Conservation (phyloP, 2,329 filamentous ascomycete species). For the Colletotrichum plurivorum region DNA sequence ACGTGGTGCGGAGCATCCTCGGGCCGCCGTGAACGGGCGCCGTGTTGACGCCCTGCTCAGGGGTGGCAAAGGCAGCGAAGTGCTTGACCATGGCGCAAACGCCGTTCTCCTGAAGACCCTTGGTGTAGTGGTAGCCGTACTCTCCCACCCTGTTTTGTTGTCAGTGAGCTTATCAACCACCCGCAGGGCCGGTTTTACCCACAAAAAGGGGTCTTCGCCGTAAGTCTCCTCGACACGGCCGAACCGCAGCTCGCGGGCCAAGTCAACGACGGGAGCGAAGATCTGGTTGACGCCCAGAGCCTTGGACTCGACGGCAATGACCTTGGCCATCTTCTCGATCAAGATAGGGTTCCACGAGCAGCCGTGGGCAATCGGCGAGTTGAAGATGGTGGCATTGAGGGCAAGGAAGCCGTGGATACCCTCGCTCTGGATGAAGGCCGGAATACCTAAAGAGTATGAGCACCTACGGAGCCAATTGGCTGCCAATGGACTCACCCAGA, state of each 20-base stretch:
- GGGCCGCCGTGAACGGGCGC: slow-evolving; percentile 69
- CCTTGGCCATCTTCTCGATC: slow-evolving; percentile 75
- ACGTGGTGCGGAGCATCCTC: slow-evolving; percentile 68
- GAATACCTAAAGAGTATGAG: slow-evolving; percentile 76
- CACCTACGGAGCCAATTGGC: background rate
- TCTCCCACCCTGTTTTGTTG: slow-evolving; percentile 66
- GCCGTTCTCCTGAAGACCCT: slow-evolving; percentile 73
- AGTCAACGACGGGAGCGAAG: slow-evolving; percentile 79
- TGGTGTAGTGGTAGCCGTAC: slow-evolving; percentile 71
- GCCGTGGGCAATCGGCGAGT: slow-evolving; percentile 80
- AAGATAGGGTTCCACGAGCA: slow-evolving; percentile 79
- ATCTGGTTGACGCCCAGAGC: slow-evolving; percentile 81
- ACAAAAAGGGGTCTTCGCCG: slow-evolving; percentile 77
- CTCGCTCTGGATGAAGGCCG: slow-evolving; percentile 81
- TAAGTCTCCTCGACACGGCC: slow-evolving; percentile 83
- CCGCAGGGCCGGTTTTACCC: slow-evolving; percentile 33
- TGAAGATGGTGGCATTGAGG: slow-evolving; percentile 83
- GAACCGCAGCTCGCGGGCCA: slow-evolving; percentile 79
- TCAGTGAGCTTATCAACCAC: background rate
- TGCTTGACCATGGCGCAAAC: slow-evolving; percentile 84
- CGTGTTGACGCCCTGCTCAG: slow-evolving; percentile 81
- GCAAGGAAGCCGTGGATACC: slow-evolving; percentile 81
- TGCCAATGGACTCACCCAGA: slow-evolving; percentile 45
- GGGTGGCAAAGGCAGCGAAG: slow-evolving; percentile 77
- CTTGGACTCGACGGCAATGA: slow-evolving; percentile 75